Conservation (phyloP, 495 filamentous ascomycete genomes). For the Hypoxylon cercidicola region DNA sequence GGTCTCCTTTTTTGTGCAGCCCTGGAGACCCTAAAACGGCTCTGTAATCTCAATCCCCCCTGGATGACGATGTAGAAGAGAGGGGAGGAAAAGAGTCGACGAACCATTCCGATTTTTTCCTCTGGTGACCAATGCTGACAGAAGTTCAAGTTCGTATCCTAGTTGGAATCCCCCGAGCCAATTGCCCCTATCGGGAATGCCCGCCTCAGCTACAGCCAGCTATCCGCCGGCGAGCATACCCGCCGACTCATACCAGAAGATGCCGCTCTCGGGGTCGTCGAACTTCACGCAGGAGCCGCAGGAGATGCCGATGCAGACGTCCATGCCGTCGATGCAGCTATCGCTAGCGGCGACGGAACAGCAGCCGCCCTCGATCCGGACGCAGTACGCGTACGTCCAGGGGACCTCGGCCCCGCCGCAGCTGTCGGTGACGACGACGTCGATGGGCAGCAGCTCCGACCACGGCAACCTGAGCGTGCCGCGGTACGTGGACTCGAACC, state of each 20-base stretch:
- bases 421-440: constrained; percentile 54
- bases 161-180: constrained; percentile 55
- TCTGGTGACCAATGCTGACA: constrained; percentile 24
- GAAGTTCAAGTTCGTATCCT: constrained; percentile 50
- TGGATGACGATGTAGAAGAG: background rate
- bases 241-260: constrained; percentile 58
- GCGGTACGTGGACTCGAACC: constrained; percentile 63
- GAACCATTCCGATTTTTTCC: background rate
- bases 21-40: background rate
- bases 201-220: constrained; percentile 49
- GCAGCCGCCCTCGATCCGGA: constrained; percentile 55
- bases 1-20: constrained; percentile 38
- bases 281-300: constrained; percentile 60
- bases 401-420: constrained; percentile 55
- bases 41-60: background rate
- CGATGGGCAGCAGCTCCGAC: constrained; percentile 43
- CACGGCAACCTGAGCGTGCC: constrained; percentile 55
- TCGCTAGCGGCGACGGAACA: constrained; percentile 55
- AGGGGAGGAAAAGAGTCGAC: background rate
- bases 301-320: constrained; percentile 59
- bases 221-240: constrained; percentile 58
- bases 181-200: constrained; percentile 50
- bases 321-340: constrained; percentile 62
- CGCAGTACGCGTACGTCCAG: constrained; percentile 61
- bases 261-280: constrained; percentile 55